These are phyloP conservation scores for Yamadazyma trypodendri DNA, from an alignment of 1,139 yeast genomes.

Conservation along the genomic window DNA sequence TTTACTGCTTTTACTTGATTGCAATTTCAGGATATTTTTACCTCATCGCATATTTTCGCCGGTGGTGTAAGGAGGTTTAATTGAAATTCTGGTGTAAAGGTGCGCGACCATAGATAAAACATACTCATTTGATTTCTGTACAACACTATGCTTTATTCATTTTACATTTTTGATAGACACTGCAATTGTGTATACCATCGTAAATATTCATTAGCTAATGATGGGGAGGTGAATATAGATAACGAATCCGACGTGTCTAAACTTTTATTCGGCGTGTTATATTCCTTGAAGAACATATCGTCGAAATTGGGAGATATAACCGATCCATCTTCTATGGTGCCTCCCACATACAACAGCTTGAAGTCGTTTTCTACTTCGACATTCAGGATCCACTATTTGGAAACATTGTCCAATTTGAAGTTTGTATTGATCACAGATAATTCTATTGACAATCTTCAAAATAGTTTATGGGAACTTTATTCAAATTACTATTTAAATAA, in stretches of 20 bases:
- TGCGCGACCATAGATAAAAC: background rate
- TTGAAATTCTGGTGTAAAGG: too few species aligned
- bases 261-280: slow-evolving; percentile 82
- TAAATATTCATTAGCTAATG: slow-evolving; percentile 43
- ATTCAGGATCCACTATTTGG: slow-evolving; percentile 76
- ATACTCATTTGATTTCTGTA: too few species aligned
- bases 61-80: background rate
- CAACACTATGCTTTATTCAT: slow-evolving; percentile 53
- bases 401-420: slow-evolving; percentile 76
- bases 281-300: slow-evolving; percentile 74
- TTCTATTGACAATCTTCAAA: slow-evolving; percentile 56
- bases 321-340: background rate
- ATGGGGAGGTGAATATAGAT: slow-evolving; percentile 54
- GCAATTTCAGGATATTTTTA: background rate
- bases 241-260: slow-evolving; percentile 69
- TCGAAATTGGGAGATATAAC: slow-evolving; percentile 52
- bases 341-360: slow-evolving; percentile 42
- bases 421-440: slow-evolving; percentile 75
- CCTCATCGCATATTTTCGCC: background rate
- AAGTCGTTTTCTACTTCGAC: slow-evolving; percentile 69
- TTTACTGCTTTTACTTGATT: too few species aligned
- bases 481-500: slow-evolving; percentile 63
- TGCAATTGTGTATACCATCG: slow-evolving; percentile 75
- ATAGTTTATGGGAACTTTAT: slow-evolving; percentile 66
- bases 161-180: slow-evolving; percentile 88